A percentile compares a stretch with the other conserved stretches of the same genome.
phyloP scores from a whole-genome alignment of 805 yeast genomes.

The Soucietia sequanensis region DNA sequence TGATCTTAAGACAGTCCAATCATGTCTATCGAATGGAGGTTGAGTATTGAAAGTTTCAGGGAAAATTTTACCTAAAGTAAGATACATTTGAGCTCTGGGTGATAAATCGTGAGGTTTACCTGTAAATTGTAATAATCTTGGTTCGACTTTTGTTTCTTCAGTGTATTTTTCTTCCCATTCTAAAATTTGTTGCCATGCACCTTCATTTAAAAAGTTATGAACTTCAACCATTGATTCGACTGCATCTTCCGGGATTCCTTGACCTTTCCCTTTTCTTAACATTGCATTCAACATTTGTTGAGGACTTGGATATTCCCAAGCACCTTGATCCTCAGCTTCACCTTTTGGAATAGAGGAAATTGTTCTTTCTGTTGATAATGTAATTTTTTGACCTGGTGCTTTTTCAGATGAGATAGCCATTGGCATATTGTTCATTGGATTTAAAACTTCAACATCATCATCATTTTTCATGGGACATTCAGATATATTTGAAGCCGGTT shows the following conservation, averaged over 20 bases:
- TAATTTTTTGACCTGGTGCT: constrained; percentile 77
- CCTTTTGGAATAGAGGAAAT: constrained; percentile 88
- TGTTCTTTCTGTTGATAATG: constrained; percentile 80
- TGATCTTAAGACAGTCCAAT: constrained; percentile 90
- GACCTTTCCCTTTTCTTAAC: constrained; percentile 88
- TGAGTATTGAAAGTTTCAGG: constrained; percentile 71
- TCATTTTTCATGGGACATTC: constrained; percentile 42
- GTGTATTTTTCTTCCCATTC: constrained; percentile 86
- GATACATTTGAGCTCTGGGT: constrained; percentile 78
- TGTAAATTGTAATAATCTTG: constrained; percentile 80
- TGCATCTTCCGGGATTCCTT: constrained; percentile 90
- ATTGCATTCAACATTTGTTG: constrained; percentile 99
- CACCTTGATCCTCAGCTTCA: constrained; percentile 56
- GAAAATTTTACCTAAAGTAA: constrained; percentile 62
- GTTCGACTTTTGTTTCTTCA: constrained; percentile 51
- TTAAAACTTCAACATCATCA: constrained; percentile 40
- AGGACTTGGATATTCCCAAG: constrained; percentile 99
- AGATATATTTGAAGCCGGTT: constrained; percentile 23
- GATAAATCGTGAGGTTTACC: constrained; percentile 88
- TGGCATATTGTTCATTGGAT: constrained; percentile 92
- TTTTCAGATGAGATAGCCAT: constrained; percentile 58
- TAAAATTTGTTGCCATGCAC: constrained; percentile 93
- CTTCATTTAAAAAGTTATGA: constrained; percentile 94
- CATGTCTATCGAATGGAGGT: constrained; percentile 97
- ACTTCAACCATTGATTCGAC: constrained; percentile 97